Evolutionary conservation across 2,329 filamentous ascomycete species (phyloP).

Genomic region (Coniochaeta sp.): DNA sequence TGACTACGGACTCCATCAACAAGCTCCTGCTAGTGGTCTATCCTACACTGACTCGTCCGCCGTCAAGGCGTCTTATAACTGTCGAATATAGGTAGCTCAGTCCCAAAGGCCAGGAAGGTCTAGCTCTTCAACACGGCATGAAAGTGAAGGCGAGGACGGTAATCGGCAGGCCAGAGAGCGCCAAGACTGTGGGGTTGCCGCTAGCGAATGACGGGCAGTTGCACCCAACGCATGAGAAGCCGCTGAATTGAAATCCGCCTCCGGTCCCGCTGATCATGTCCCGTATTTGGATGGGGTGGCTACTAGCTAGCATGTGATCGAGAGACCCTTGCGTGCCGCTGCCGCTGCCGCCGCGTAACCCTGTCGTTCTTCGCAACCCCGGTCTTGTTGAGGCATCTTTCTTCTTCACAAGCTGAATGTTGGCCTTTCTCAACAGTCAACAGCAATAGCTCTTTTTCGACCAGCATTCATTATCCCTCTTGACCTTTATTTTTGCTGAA

Average conservation of each 20-base stretch:
- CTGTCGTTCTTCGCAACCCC: not conserved
- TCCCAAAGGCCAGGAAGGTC: too few species aligned
- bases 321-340: not conserved
- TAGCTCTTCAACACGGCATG: too few species aligned
- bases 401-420: not conserved
- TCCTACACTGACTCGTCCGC: too few species aligned
- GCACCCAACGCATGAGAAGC: not conserved
- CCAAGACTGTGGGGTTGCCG: not conserved
- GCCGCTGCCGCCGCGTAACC: not conserved
- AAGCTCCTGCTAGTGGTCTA: too few species aligned
- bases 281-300: not conserved
- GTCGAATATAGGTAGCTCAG: too few species aligned
- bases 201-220: not conserved
- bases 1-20: too few species aligned
- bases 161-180: not conserved
- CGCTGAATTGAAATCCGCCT: not conserved
- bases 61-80: too few species aligned
- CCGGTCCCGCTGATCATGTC: not conserved
- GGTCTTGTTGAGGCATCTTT: not conserved
- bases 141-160: not conserved
- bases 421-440: not conserved
- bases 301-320: slow-evolving; percentile 2
- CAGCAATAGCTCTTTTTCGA: too few species aligned
- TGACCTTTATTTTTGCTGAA: not conserved
- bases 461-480: too few species aligned